Evolutionary conservation across 768 basidiomycete species (phyloP).

Genomic region (Leccinum obscurum): DNA sequence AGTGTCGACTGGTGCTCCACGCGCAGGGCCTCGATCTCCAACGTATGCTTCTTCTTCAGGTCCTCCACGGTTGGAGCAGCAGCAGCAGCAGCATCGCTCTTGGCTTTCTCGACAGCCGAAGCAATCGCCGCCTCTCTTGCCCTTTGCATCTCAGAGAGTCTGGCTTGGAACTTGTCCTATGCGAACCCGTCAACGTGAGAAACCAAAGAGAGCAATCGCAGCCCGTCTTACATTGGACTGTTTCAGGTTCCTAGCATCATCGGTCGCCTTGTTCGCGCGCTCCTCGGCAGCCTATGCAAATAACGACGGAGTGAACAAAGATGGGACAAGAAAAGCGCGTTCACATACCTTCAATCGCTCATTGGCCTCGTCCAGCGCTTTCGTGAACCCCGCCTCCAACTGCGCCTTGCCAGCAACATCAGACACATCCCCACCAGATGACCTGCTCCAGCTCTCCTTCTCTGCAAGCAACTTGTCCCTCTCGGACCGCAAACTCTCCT

Average conservation of each 20-base stretch:
- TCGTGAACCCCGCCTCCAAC: slow-evolving; percentile 58
- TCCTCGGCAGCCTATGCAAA: slow-evolving; percentile 39
- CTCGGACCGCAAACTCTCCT: slow-evolving; percentile 59
- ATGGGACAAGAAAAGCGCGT: neutral
- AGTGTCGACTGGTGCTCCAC: slow-evolving; percentile 55
- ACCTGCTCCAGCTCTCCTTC: slow-evolving; percentile 43
- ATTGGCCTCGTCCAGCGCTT: slow-evolving; percentile 59
- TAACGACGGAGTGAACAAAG: slow-evolving; percentile 2
- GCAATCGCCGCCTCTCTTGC: slow-evolving; percentile 53
- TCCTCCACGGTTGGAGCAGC: slow-evolving; percentile 36
- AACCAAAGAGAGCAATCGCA: neutral
- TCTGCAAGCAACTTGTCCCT: slow-evolving; percentile 62
- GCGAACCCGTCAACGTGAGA: slow-evolving; percentile 7
- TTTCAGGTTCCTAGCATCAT: slow-evolving; percentile 44
- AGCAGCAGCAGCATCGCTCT: slow-evolving; percentile 38
- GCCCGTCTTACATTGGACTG: slow-evolving; percentile 30
- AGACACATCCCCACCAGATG: slow-evolving; percentile 24
- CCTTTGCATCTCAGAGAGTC: slow-evolving; percentile 53
- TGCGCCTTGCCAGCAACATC: slow-evolving; percentile 36
- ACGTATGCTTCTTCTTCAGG: slow-evolving; percentile 51
- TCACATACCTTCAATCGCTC: slow-evolving; percentile 54
- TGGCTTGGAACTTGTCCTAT: slow-evolving; percentile 64
- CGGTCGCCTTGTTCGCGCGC: slow-evolving; percentile 43
- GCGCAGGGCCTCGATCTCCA: slow-evolving; percentile 59
- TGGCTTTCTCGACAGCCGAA: slow-evolving; percentile 57